Conservation (phyloP, 306 rosid species). For the Cajanus cajan region DNA sequence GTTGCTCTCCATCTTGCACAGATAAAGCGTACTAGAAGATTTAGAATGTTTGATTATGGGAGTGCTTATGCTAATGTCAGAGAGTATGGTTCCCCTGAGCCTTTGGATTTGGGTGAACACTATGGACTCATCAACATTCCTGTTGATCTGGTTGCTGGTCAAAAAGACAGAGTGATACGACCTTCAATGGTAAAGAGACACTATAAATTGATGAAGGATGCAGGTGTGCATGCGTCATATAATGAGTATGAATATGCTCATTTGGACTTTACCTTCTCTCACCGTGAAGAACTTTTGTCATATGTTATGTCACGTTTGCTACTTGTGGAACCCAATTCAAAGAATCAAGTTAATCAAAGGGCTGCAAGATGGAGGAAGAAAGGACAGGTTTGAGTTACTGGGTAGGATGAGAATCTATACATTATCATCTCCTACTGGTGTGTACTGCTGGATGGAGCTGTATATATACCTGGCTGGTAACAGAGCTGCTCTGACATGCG, state of each 20-base stretch:
- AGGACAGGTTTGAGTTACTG: slow-evolving; percentile 24
- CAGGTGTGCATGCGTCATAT: slow-evolving; percentile 62
- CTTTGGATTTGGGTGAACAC: slow-evolving; percentile 67
- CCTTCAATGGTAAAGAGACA: slow-evolving; percentile 86
- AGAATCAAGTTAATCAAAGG: slow-evolving; percentile 39
- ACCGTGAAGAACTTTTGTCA: slow-evolving; percentile 79
- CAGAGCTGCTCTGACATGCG: slow-evolving; percentile 2
- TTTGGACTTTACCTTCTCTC: slow-evolving; percentile 91
- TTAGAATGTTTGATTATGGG: slow-evolving; percentile 79
- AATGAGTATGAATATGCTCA: slow-evolving; percentile 87
- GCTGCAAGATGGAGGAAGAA: slow-evolving; percentile 30
- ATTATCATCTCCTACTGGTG: slow-evolving; percentile 8
- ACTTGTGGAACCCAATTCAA: slow-evolving; percentile 52
- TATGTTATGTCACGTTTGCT: slow-evolving; percentile 80
- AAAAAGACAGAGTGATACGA: slow-evolving; percentile 75
- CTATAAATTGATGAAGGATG: slow-evolving; percentile 64
- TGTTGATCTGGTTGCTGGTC: slow-evolving; percentile 88
- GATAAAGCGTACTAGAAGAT: slow-evolving; percentile 66
- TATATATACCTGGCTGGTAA: background rate
- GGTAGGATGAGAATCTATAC: background rate
- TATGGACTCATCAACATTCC: slow-evolving; percentile 72
- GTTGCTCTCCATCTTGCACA: slow-evolving; percentile 89
- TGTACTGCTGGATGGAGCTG: slow-evolving; percentile 18
- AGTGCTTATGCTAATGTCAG: slow-evolving; percentile 51
- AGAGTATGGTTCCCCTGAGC: slow-evolving; percentile 67